phyloP scores from a whole-genome alignment of 345 rosid species.

The Acer saccharum region DNA sequence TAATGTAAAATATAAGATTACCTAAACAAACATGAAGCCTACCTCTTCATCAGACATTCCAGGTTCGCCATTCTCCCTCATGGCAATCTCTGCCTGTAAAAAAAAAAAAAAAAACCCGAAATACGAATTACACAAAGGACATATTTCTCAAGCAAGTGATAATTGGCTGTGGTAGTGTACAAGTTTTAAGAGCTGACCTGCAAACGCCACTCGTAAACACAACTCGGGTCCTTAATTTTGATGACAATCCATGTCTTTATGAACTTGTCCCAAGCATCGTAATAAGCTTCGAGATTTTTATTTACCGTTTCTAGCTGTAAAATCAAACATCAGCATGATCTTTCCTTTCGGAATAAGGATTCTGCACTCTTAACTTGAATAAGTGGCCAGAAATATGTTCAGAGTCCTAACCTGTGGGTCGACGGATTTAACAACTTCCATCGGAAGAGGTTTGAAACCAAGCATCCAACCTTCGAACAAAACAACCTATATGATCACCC shows the following conservation, averaged over 20 bases:
- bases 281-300: conserved; percentile 83
- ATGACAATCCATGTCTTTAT: conserved; percentile 80
- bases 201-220: conserved; percentile 90
- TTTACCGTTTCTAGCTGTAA: conserved; percentile 75
- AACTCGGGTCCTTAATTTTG: conserved; percentile 86
- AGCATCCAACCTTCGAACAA: conserved; percentile 99
- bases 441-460: conserved; percentile 81
- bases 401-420: conserved; percentile 74
- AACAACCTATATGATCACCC: conserved; percentile 55
- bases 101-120: neutral
- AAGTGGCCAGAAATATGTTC: neutral
- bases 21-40: neutral
- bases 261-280: conserved; percentile 91
- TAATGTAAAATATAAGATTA: neutral
- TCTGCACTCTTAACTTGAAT: neutral
- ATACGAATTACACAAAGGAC: neutral
- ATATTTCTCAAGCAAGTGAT: neutral
- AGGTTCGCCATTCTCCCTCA: conserved; percentile 83
- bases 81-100: conserved; percentile 88
- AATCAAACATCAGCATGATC: conserved; percentile 10
- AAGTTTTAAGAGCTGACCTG: conserved; percentile 52
- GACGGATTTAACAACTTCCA: conserved; percentile 62
- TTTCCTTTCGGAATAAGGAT: conserved; percentile 9
- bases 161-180: neutral
- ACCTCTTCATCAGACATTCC: conserved; percentile 98